Conservation (phyloP, 345 rosid genomes). For the Clausena lansium region DNA sequence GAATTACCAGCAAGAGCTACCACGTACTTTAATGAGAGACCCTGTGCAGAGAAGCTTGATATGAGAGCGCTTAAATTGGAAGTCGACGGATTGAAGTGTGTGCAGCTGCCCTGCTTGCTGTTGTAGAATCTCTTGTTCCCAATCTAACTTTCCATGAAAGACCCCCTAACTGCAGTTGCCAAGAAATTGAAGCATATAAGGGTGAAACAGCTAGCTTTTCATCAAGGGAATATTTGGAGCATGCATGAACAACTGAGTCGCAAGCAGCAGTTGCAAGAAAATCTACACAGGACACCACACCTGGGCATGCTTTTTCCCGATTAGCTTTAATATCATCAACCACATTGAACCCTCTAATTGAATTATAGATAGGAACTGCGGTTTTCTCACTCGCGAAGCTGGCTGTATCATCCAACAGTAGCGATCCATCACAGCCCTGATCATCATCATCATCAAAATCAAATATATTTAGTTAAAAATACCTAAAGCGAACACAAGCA, state of each 20-base stretch:
- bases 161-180: slow-evolving; percentile 41
- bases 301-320: slow-evolving; percentile 47
- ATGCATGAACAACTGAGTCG: slow-evolving; percentile 20
- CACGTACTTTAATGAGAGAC: slow-evolving; percentile 37
- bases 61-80: slow-evolving; percentile 34
- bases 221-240: background rate
- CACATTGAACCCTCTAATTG: slow-evolving; percentile 44
- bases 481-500: background rate
- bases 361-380: slow-evolving; percentile 43
- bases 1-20: slow-evolving; percentile 47
- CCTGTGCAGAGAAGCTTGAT: slow-evolving; percentile 38
- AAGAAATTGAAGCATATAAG: background rate
- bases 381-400: slow-evolving; percentile 53
- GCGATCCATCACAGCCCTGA: slow-evolving; percentile 62
- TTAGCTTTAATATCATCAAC: slow-evolving; percentile 41
- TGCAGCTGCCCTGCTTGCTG: slow-evolving; percentile 36
- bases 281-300: slow-evolving; percentile 18
- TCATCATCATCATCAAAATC: background rate
- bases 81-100: slow-evolving; percentile 32
- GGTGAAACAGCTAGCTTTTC: background rate
- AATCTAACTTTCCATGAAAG: slow-evolving; percentile 40
- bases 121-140: slow-evolving; percentile 48
- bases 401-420: slow-evolving; percentile 45
- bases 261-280: background rate
- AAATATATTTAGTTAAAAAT: background rate